Evolutionary conservation across 768 basidiomycete genomes (phyloP).

Genomic region (Phylloporus arenicola): DNA sequence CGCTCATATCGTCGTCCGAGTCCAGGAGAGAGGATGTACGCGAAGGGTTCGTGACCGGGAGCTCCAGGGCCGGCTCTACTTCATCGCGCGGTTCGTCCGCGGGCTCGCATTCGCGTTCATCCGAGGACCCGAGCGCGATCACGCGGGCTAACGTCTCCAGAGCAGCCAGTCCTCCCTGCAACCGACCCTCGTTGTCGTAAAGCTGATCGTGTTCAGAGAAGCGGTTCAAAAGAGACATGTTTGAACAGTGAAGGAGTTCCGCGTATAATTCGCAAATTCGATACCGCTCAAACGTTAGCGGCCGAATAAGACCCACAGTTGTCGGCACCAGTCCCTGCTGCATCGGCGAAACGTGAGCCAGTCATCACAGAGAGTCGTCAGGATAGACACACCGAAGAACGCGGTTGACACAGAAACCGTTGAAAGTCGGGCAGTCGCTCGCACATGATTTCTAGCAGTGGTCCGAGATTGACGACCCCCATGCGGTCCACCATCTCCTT

Average conservation of each 20-base stretch:
- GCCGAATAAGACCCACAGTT: constrained; percentile 66
- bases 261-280: constrained; percentile 96
- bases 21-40: constrained; percentile 51
- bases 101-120: constrained; percentile 48
- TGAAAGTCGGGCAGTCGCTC: constrained; percentile 66
- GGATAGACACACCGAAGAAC: constrained; percentile 60
- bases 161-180: constrained; percentile 81
- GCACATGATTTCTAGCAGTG: constrained; percentile 70
- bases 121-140: constrained; percentile 58
- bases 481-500: constrained; percentile 76
- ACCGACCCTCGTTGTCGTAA: constrained; percentile 79
- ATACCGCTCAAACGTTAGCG: constrained; percentile 92
- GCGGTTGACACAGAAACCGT: constrained; percentile 60
- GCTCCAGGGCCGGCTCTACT: constrained; percentile 57
- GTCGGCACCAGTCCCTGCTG: constrained; percentile 67
- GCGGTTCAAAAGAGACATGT: constrained; percentile 94
- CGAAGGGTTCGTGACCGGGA: constrained; percentile 56
- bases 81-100: constrained; percentile 56
- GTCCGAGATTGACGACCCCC: constrained; percentile 88
- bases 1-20: constrained; percentile 77
- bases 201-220: constrained; percentile 55
- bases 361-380: constrained; percentile 2
- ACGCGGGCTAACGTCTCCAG: constrained; percentile 86
- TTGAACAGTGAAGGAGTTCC: constrained; percentile 95
- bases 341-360: constrained; percentile 8